Percentiles rank a stretch among this genome's conserved stretches.
These are phyloP conservation scores for Tetradesmus obliquus DNA, from an alignment of 139 green algal species.

Conservation along the genomic window DNA sequence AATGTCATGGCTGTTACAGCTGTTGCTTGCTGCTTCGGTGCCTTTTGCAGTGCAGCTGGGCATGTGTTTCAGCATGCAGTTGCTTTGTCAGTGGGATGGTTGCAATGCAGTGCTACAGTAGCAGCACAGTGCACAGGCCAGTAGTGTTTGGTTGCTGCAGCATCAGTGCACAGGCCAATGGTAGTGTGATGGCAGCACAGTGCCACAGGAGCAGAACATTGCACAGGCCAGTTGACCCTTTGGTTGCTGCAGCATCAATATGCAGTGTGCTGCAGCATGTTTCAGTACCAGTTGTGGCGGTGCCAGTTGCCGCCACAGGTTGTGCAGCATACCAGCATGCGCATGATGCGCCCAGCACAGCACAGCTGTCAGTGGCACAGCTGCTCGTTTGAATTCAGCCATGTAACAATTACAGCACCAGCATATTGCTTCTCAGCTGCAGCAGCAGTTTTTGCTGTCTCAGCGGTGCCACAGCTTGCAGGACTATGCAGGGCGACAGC, in stretches of 20 bases:
- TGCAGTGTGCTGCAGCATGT: not conserved
- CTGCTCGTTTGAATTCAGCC: not conserved
- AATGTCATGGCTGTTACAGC: not conserved
- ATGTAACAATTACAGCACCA: not conserved
- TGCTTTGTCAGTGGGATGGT: not conserved
- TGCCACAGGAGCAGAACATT: not conserved
- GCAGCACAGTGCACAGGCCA: not conserved
- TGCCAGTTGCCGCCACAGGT: not conserved
- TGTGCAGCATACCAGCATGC: not conserved
- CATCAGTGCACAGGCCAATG: too few relatives aligned
- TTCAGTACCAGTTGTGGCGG: not conserved
- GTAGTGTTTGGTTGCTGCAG: not conserved
- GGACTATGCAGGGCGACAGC: not conserved
- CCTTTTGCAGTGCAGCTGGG: not conserved
- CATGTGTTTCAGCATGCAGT: not conserved
- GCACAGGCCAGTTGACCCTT: not conserved
- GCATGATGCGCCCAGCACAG: not conserved
- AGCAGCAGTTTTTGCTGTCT: not conserved
- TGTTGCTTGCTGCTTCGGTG: not conserved
- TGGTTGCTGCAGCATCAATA: not conserved
- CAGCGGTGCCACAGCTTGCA: not conserved
- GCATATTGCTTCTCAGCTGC: not conserved
- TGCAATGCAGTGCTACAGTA: not conserved
- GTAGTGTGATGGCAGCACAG: not conserved
- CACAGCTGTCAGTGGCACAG: not conserved